Evolutionary conservation across 1,139 yeast species (phyloP), one percentile per base, ranked within the genome.

Genomic region (Yamadazyma taylorii): DNA sequence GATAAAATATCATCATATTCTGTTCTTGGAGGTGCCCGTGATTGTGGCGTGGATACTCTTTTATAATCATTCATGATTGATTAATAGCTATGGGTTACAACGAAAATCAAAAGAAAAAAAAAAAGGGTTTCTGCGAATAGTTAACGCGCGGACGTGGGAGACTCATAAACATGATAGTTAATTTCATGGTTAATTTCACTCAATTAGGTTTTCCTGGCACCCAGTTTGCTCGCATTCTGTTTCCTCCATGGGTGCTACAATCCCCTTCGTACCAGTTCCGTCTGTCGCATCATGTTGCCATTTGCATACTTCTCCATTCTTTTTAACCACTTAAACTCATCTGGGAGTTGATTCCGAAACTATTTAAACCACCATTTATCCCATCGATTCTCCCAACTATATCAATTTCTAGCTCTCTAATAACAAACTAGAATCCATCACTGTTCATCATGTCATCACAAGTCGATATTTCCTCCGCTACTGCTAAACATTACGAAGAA

Each of bases 401-500:
- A n/a, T n/a, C n/a, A n/a, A n/a, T n/a, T n/a, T n/a, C n/a, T n/a
- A n/a, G n/a, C n/a, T n/a, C n/a, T n/a, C n/a, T n/a, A n/a, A n/a
- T n/a, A n/a, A n/a, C n/a, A n/a, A n/a, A n/a, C n/a, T n/a, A n/a
- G n/a, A n/a, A n/a, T n/a, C n/a, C n/a, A n/a, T 24, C 26, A 24
- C 13, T 12, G 5, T 24, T 28, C 30, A 25, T 9, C 28, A 37
- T 34, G 35, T 29, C 37, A 4, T 17, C 15, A 19, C 39, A 38
- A 14, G 34, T 40, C 30, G 32, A 69, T 48, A 65, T 83, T 37
- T 78, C 92, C 3, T 83, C 95, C 4, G 61, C 66, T 35, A 73
- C 81, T 46, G 85, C 96, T 32, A 70, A 70, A 47, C 71, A 78
- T 38, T 81, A 78, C 69, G 97, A 90, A 65, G 66, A 77, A 41